Conservation (phyloP, 345 rosid genomes). For the Durio zibethinus region DNA sequence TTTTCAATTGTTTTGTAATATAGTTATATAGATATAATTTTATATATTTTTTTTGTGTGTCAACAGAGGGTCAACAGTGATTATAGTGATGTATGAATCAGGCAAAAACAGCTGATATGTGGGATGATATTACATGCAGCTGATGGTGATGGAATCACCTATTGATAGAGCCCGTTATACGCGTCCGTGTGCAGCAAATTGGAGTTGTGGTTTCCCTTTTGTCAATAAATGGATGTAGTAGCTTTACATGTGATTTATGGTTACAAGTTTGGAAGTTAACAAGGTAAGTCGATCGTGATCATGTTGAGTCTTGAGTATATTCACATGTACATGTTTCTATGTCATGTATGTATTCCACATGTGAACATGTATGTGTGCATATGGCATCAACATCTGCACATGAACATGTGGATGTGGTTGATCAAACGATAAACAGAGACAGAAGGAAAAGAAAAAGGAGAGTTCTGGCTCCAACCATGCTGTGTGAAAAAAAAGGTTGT, state of each 20-base stretch:
- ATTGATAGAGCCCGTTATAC: neutral
- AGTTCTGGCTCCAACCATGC: neutral
- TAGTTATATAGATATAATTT: neutral
- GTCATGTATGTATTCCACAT: neutral
- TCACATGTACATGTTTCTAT: conserved; percentile 4
- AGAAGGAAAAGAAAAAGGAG: neutral
- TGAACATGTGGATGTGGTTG: neutral
- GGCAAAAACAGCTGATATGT: neutral
- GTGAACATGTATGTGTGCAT: neutral
- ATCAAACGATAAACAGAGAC: neutral
- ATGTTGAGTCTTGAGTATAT: neutral
- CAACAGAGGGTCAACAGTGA: neutral
- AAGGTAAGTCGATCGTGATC: neutral
- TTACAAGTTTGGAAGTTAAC: neutral
- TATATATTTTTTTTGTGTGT: neutral
- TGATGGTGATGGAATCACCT: conserved; percentile 16
- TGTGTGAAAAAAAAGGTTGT: neutral
- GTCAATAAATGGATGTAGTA: neutral
- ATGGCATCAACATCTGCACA: neutral
- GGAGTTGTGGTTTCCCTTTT: neutral
- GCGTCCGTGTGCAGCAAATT: neutral
- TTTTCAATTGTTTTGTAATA: neutral
- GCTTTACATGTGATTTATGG: conserved; percentile 8
- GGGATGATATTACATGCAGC: conserved; percentile 4
- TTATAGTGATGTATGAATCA: conserved; percentile 6